Base-by-base conservation (phyloP, 164 flowering plant genomes). In the Magnolia sinica region DNA sequence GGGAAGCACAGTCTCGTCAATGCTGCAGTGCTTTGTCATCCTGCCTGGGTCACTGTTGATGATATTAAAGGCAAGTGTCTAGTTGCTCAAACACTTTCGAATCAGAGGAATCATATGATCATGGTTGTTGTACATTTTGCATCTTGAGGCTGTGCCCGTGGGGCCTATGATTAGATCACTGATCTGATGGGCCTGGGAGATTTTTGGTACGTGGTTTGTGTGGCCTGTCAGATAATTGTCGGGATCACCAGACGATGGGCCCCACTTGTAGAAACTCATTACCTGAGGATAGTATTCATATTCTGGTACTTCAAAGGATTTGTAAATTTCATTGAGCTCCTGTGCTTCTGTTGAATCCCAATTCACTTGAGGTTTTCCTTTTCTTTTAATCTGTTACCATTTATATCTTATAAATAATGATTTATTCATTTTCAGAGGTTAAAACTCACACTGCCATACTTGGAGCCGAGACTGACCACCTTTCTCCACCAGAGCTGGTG, bases 401-500 rank as follows among this genome's bases (percentile, higher is more conserved):
- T 55, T 55, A 11, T 55, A 16, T 55, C 61, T 55, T 13, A 31
- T n/a, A n/a, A 69, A 29, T 71, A 16, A 50, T 52, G 29, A 19
- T 73, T 58, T 73, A 1, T 31, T 4, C 23, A 14, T 51, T 78
- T 74, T 22, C 88, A 95, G 98, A 37, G 73, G 87, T 93, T 69
- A 88, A 87, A 82, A 86, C 67, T 74, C 98, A 89, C 13, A 82
- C 86, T 81, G 69, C 96, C 3, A 64, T 95, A 22, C 76, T 95
- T 50, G 98, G 92, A 74, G 98, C 94, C 68, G 97, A 93, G 82
- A 72, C 79, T 64, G 98, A 95, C 79, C 24, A 86, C 0, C 19
- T 75, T 19, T 82, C 91, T 72, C 98, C 98, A 55, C 97, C 92
- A 4, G 90, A 80, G 73, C 89, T 89, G 22, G 13, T 93, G 75